Percentiles rank a stretch among this genome's conserved stretches.
Conservation (phyloP, 208 protist species). For the Wallacemonas sp. region DNA sequence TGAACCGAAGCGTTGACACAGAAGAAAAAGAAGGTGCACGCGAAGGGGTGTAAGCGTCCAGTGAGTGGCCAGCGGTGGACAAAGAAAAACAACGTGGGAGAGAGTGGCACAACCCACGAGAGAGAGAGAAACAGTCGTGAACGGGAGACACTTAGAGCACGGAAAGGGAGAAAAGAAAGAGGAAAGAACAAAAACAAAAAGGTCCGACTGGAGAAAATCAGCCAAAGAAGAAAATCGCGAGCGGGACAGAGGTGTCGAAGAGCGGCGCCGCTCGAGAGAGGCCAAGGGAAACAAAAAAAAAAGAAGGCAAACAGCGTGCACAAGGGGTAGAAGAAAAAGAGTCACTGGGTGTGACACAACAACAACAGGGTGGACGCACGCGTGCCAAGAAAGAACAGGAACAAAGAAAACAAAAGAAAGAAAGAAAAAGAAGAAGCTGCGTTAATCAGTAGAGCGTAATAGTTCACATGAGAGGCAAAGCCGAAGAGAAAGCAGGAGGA, state of each 20-base stretch:
- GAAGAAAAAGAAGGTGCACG: background rate
- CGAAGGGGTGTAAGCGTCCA: too few species aligned
- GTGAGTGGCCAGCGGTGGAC: background rate
- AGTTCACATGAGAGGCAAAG: background rate
- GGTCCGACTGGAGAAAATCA: background rate
- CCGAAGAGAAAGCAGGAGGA: conserved; percentile 4
- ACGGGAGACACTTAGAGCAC: background rate
- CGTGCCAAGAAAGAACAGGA: conserved; percentile 11
- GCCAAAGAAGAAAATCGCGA: background rate
- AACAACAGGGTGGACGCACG: background rate
- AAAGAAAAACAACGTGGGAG: background rate
- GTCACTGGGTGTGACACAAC: too few species aligned
- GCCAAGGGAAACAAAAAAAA: background rate
- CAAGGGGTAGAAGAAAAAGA: too few species aligned
- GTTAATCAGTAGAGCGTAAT: too few species aligned
- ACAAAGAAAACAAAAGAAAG: conserved; percentile 7
- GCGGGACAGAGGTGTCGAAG: too few species aligned
- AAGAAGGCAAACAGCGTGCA: too few species aligned
- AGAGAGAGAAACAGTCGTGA: conserved; percentile 2
- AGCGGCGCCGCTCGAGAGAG: background rate
- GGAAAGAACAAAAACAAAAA: conserved; percentile 6
- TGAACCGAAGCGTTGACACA: background rate
- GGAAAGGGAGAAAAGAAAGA: conserved; percentile 5
- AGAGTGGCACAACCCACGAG: background rate
- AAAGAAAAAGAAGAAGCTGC: background rate